Evolutionary conservation across 2,329 filamentous ascomycete species (phyloP).

Genomic region (Alternaria gansuensis): DNA sequence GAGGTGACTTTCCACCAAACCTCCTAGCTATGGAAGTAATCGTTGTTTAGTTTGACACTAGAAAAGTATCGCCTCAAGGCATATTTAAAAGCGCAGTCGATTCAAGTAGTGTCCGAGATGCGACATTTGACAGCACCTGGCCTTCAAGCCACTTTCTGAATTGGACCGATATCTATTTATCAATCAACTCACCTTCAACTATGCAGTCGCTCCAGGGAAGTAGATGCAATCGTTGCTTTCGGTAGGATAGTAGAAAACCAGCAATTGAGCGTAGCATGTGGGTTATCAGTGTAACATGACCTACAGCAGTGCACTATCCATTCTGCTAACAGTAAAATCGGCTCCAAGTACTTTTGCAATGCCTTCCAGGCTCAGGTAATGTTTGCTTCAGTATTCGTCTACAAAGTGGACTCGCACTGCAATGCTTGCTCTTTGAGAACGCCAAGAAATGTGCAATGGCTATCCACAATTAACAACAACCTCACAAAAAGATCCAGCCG

Average conservation of each 20-base stretch:
- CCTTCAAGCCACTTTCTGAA: neutral
- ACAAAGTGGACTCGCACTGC: neutral
- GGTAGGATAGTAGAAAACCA: neutral
- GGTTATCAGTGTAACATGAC: neutral
- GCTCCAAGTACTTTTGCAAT: neutral
- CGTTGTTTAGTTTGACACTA: neutral
- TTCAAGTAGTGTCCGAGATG: conserved; percentile 2
- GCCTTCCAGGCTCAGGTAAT: neutral
- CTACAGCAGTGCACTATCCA: neutral
- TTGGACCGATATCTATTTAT: neutral
- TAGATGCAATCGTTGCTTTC: neutral
- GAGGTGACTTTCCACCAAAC: neutral
- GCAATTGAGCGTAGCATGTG: neutral
- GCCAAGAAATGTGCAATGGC: neutral
- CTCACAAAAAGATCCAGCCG: neutral
- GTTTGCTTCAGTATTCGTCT: neutral
- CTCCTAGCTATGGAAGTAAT: neutral
- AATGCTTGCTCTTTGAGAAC: neutral
- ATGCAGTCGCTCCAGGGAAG: neutral
- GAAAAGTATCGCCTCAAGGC: neutral
- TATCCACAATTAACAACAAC: neutral
- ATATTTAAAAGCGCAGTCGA: neutral
- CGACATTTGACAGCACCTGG: conserved; percentile 1
- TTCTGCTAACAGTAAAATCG: neutral
- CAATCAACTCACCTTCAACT: neutral